Evolutionary conservation across 78 protist species (phyloP), one percentile per base, ranked within the genome.

Genomic region (Mastigamoeba balamuthi): DNA sequence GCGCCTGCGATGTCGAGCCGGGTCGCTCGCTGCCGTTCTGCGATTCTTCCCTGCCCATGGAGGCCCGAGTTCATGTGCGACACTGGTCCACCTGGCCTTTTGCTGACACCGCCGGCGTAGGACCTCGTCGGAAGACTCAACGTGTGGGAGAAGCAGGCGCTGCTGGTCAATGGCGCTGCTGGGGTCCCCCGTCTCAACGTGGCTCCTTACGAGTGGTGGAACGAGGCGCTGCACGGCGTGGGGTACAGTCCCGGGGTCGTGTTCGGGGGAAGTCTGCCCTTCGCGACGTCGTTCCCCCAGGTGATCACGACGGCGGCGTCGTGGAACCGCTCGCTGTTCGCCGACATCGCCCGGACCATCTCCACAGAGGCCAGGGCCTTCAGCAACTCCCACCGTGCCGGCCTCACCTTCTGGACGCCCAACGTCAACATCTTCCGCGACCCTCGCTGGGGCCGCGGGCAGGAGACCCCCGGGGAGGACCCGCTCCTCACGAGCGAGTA

Each of bases 391-490:
- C 58, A 69, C 4, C 73, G 30, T 6, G 82, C 78, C 5, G 85
- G 85, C 36, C 25, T 75, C 27, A 38, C 65, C 0, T 74, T 39
- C 43, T 85, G 84, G 81, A 10, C 70, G n/a, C 70, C 70, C 10
- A 73, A 74, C 80, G 66, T 80, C 37, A 86, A 86, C 82, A 28
- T 86, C 30, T 53, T 76, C 71, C 44, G 90, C 3, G 90, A 86
- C 37, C 86, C 84, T 1, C 48, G 85, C 4, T 86, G 87, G 90
- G 85, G 90, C 8, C 39, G 86, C 1, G 82, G 81, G 58, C 58
- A 58, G 29, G 89, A 85, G 66, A 69, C 78, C 17, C 80, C 82
- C 44, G 72, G 84, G 4, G 91, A 86, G 3, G 86, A 83, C 37
- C 91, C 91, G 30, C 2, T 29, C 39, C 33, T 76, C 28, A 77